A percentile compares a stretch with the other conserved stretches of the same genome.
These are phyloP conservation scores for Paralagenidium karlingii DNA, from an alignment of 352 stramenopile species.

Conservation along the genomic window DNA sequence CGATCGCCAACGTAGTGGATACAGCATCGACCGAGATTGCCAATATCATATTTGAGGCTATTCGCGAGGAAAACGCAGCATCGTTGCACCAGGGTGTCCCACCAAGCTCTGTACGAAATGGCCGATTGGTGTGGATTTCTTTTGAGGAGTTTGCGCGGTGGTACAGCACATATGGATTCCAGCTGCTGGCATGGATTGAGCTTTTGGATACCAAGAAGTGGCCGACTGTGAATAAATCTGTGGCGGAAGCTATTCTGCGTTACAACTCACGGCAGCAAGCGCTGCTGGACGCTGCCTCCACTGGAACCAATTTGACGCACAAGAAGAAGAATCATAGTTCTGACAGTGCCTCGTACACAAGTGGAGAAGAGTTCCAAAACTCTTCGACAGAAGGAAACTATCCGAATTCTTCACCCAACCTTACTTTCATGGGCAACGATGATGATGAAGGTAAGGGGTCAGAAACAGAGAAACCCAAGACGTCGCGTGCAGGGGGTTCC, in stretches of 20 bases:
- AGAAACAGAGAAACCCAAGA: not conserved
- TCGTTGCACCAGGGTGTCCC: constrained; percentile 4
- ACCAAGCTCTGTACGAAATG: not conserved
- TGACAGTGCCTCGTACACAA: not conserved
- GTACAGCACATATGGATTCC: constrained; percentile 74
- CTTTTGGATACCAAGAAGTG: constrained; percentile 76
- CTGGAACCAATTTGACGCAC: not conserved
- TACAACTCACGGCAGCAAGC: constrained; percentile 63
- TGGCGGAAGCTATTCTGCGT: constrained; percentile 59
- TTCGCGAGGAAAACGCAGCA: constrained; percentile 34
- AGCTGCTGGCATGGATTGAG: constrained; percentile 80
- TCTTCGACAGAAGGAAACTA: not conserved
- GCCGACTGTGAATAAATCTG: constrained; percentile 40
- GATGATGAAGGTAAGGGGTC: not conserved
- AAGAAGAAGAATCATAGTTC: not conserved
- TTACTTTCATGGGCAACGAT: not conserved
- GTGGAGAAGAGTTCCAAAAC: not conserved
- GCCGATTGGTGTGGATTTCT: constrained; percentile 37
- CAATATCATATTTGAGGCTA: constrained; percentile 75
- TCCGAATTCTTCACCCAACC: too few species aligned
- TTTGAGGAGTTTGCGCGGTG: constrained; percentile 80
- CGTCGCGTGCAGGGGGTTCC: not conserved
- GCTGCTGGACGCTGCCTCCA: constrained; percentile 10
- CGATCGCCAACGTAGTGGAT: constrained; percentile 67
- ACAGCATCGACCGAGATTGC: constrained; percentile 72